These are phyloP conservation scores for Sarcocystis neurona DNA, from an alignment of 169 alveolate genomes.

Conservation along the genomic window DNA sequence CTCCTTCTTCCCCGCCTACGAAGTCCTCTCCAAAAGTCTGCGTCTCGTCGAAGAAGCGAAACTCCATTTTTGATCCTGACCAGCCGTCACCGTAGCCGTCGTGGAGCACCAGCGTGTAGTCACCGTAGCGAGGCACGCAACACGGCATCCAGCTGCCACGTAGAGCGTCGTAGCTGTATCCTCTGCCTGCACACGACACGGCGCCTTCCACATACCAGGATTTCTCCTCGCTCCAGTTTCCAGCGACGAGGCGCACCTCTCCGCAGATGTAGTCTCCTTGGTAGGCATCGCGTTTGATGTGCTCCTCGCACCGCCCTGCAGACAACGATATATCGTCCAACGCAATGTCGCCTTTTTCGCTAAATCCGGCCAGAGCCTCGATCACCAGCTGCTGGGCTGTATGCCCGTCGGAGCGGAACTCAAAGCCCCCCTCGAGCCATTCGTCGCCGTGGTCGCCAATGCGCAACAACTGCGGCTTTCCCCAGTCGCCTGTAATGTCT, in stretches of 20 bases:
- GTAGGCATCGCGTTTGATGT: conserved; percentile 46
- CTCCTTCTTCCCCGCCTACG: conserved; percentile 40
- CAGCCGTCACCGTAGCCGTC: conserved; percentile 75
- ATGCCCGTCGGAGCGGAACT: conserved; percentile 66
- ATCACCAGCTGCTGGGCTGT: conserved; percentile 68
- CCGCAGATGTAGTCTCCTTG: conserved; percentile 69
- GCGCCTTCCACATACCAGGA: conserved; percentile 78
- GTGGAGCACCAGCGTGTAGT: conserved; percentile 71
- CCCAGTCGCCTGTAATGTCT: conserved; percentile 65
- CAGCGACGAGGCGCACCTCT: conserved; percentile 73
- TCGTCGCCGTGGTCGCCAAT: conserved; percentile 75
- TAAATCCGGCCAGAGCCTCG: conserved; percentile 73
- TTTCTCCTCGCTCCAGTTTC: conserved; percentile 69
- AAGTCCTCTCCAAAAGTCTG: conserved; percentile 69
- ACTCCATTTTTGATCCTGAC: conserved; percentile 70
- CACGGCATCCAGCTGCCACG: conserved; percentile 73
- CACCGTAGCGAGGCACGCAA: conserved; percentile 74
- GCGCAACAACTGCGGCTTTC: conserved; percentile 70
- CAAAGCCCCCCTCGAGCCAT: conserved; percentile 74
- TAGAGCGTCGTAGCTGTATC: conserved; percentile 66
- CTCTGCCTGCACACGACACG: conserved; percentile 72
- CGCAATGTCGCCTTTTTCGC: conserved; percentile 73
- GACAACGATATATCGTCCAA: conserved; percentile 68
- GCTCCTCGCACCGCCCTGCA: conserved; percentile 68
- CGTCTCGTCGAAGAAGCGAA: conserved; percentile 71